Base-by-base conservation (phyloP, 129 eudicot species). In the Pseudognaphalium luteoalbum region DNA sequence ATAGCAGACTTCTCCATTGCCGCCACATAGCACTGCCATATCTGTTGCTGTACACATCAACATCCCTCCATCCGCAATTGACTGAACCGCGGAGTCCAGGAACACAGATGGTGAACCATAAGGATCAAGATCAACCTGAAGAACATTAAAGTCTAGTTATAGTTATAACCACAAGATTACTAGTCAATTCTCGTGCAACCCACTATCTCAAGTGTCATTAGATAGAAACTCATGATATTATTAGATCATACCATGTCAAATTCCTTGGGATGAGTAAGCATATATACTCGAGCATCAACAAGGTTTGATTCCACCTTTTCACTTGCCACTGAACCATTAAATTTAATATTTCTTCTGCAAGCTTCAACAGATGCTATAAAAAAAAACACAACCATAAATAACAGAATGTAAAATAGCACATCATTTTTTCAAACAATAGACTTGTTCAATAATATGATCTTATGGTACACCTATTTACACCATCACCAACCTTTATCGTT, bases 41-140 rank as follows among this genome's bases (percentile, higher is more conserved):
- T 95, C 99, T 66, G 99, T 95, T 63, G 99, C 97, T 16, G 99
- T 95, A 75, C 99, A 95, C 99, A 95, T 91, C 76, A 95, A 82
- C 79, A 95, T 81, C 70, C 99, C 99, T 73, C 99, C 99, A 75
- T 95, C 99, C 78, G 76, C 95, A 83, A 95, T 79, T 30, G 97
- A 91, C 81, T 95, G 99, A 83, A 95, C 86, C 29, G 99, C 99
- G 34, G 99, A 95, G 86, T 95, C 99, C 77, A 95, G 83, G 77
- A 95, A 95, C 70, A 89, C 91, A 78, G 99, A 89, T 20, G 99
- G 99, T 70, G 99, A 87, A 71, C 97, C 99, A 81, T 91, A 95
- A 52, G 99, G 99, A 79, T 95, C 99, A 56, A 95, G 99, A 91
- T 95, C 99, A 80, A 95, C 99, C 99, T 95, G 82, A 68, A 62